A percentile compares a stretch with the other conserved stretches of the same genome.
Conservation (phyloP, 2,329 filamentous ascomycete species). For the Epichloe gansuensis region DNA sequence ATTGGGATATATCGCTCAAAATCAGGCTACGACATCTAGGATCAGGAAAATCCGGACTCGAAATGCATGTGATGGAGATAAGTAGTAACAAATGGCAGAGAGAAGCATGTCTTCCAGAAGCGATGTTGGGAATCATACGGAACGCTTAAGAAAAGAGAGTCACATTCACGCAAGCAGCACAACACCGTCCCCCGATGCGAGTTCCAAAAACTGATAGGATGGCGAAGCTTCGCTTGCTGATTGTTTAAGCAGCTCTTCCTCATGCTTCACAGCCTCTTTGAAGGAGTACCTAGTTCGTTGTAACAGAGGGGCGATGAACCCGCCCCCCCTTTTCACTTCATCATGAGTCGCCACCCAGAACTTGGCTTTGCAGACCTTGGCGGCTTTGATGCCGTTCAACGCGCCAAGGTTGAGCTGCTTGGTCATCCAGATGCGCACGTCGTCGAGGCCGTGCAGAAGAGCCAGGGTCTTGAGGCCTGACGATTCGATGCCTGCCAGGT, state of each 20-base stretch:
- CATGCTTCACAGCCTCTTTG: slow-evolving; percentile 27
- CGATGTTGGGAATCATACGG: too few relatives aligned
- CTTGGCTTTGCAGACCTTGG: slow-evolving; percentile 35
- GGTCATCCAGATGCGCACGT: slow-evolving; percentile 35
- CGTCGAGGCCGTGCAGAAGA: slow-evolving; percentile 51
- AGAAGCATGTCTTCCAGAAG: too few relatives aligned
- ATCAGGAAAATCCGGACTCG: too few relatives aligned
- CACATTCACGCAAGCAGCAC: slow-evolving; percentile 14
- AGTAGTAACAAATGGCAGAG: too few relatives aligned
- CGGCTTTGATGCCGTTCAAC: slow-evolving; percentile 45
- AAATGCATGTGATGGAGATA: too few relatives aligned
- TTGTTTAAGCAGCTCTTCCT: slow-evolving; percentile 14
- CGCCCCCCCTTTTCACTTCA: slow-evolving; percentile 46
- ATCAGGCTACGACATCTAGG: too few relatives aligned
- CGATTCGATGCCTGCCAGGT: slow-evolving; percentile 27
- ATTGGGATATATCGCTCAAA: too few relatives aligned
- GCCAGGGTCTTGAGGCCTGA: slow-evolving; percentile 39
- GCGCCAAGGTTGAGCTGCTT: slow-evolving; percentile 53
- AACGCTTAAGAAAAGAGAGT: too few relatives aligned
- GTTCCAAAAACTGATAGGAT: slow-evolving; percentile 36
- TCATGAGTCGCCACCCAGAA: slow-evolving; percentile 58
- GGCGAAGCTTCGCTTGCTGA: slow-evolving; percentile 17
- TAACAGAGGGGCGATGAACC: slow-evolving; percentile 41
- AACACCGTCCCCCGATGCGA: slow-evolving; percentile 43
- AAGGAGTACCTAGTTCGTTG: slow-evolving; percentile 30